phyloP scores from a whole-genome alignment of 148 eudicot species.

The Silene conica region DNA sequence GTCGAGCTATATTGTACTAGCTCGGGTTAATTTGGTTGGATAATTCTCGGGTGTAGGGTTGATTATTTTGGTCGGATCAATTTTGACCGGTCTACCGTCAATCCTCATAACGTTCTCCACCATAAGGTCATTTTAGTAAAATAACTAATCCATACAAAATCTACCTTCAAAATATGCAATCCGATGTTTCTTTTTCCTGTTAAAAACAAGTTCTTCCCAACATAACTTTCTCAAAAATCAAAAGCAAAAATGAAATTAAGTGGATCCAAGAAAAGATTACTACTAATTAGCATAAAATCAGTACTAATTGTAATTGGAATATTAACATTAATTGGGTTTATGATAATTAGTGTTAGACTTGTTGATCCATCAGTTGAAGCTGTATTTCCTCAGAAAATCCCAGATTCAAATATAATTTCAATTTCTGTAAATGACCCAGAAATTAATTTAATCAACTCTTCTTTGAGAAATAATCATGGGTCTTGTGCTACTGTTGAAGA shows the following conservation, averaged over 20 bases:
- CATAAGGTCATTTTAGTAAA: too few relatives aligned
- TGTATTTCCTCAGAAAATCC: conserved; percentile 21
- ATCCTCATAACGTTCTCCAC: too few relatives aligned
- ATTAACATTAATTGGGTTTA: conserved; percentile 39
- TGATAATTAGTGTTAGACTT: conserved; percentile 43
- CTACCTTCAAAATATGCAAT: too few relatives aligned
- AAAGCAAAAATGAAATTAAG: conserved; percentile 25
- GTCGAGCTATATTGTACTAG: too few relatives aligned
- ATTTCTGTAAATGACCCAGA: conserved; percentile 18
- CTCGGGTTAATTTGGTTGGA: too few relatives aligned
- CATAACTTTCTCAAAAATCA: too few relatives aligned
- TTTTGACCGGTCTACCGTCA: too few relatives aligned
- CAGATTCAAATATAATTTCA: conserved; percentile 22
- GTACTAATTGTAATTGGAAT: conserved; percentile 30
- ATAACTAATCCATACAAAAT: too few relatives aligned
- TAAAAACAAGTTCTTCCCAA: too few relatives aligned
- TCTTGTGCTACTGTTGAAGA: conserved; percentile 77
- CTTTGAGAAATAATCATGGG: background rate
- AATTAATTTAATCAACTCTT: background rate
- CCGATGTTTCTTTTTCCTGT: too few relatives aligned
- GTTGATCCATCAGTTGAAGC: conserved; percentile 38
- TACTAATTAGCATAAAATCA: conserved; percentile 22
- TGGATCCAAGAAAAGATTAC: conserved; percentile 32
- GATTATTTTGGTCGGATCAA: too few relatives aligned
- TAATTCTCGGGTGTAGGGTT: too few relatives aligned